A percentile compares a stretch with the other conserved stretches of the same genome.
Conservation (phyloP, 306 rosid species). For the Cucumis cinereus region DNA sequence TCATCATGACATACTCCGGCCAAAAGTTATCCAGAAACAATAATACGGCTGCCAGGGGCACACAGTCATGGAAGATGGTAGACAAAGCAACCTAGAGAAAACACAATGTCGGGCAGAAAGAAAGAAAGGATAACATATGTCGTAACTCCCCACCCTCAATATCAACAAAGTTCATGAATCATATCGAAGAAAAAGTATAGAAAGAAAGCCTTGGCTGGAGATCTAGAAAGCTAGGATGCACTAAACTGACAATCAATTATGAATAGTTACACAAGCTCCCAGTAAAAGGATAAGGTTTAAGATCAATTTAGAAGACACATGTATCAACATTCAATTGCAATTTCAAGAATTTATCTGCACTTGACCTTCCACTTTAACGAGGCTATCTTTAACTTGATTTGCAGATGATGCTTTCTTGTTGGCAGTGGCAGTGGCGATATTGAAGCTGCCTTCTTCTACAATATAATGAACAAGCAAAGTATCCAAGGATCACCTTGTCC, state of each 20-base stretch:
- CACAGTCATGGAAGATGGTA: background rate
- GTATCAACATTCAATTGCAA: slow-evolving; percentile 8
- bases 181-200: background rate
- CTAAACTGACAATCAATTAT: background rate
- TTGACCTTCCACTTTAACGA: slow-evolving; percentile 71
- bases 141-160: background rate
- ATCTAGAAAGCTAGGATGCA: background rate
- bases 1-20: background rate
- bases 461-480: slow-evolving; percentile 13
- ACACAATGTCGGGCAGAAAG: background rate
- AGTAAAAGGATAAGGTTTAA: background rate
- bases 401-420: slow-evolving; percentile 59
- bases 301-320: background rate
- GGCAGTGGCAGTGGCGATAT: slow-evolving; percentile 25
- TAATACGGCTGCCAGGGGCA: background rate
- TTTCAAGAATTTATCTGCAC: slow-evolving; percentile 7
- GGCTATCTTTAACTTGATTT: slow-evolving; percentile 45
- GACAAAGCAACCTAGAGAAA: background rate
- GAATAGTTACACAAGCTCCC: background rate
- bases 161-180: background rate
- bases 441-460: slow-evolving; percentile 41
- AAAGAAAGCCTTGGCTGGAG: background rate
- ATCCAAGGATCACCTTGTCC: slow-evolving; percentile 7
- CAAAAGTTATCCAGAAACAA: background rate
- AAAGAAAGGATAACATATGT: background rate